Conservation (phyloP, 805 yeast species). For the Saturnispora silvae region DNA sequence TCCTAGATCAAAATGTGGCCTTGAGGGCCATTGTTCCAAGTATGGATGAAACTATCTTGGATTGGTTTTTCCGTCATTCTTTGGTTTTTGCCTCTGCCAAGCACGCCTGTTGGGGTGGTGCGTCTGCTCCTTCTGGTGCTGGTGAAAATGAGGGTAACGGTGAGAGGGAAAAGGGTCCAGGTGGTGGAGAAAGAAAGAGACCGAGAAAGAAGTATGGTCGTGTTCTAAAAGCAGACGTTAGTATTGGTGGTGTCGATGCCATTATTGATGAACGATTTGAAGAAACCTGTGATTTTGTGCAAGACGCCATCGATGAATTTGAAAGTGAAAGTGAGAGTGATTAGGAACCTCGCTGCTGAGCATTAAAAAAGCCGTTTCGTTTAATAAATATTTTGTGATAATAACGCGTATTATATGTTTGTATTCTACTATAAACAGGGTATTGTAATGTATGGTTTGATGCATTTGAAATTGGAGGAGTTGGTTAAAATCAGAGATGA, state of each 20-base stretch:
- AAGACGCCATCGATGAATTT: slow-evolving; percentile 67
- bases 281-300: slow-evolving; percentile 75
- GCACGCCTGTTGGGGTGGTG: slow-evolving; percentile 71
- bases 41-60: slow-evolving; percentile 80
- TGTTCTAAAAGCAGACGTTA: slow-evolving; percentile 59
- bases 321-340: slow-evolving; percentile 29
- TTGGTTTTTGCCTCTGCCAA: slow-evolving; percentile 64
- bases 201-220: slow-evolving; percentile 91
- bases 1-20: slow-evolving; percentile 53
- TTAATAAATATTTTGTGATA: too few relatives aligned
- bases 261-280: slow-evolving; percentile 73
- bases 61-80: slow-evolving; percentile 85
- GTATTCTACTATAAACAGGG: too few relatives aligned
- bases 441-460: too few relatives aligned
- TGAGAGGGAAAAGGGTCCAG: too few relatives aligned
- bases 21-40: slow-evolving; percentile 74
- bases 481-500: too few relatives aligned
- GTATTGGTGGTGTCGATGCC: slow-evolving; percentile 71
- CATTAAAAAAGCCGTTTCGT: too few relatives aligned
- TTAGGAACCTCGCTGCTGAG: too few relatives aligned
- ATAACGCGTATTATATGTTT: too few relatives aligned
- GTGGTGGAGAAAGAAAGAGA: slow-evolving; percentile 44
- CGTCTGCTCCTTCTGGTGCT: too few relatives aligned
- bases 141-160: too few relatives aligned
- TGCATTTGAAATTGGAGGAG: too few relatives aligned